Percentiles rank a stretch among this genome's conserved stretches.
Evolutionary conservation across 495 filamentous ascomycete genomes (phyloP).

Genomic region (Cercophora sp.): DNA sequence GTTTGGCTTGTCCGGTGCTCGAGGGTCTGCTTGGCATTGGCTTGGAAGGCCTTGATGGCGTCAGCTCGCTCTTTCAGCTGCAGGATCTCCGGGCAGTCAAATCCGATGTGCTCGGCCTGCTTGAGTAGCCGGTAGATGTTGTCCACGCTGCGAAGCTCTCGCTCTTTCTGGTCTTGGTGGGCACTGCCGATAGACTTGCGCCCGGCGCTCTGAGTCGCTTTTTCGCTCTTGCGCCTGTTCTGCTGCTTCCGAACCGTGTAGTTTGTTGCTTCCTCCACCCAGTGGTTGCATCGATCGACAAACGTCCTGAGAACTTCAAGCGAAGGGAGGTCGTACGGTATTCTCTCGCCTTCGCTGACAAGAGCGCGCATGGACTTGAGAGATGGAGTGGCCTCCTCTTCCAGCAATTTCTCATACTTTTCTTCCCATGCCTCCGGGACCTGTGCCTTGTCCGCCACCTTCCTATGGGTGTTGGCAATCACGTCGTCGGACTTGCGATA

Average conservation of each 20-base stretch:
- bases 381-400: slow-evolving; percentile 76
- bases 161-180: slow-evolving; percentile 73
- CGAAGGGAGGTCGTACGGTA: slow-evolving; percentile 86
- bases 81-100: slow-evolving; percentile 90
- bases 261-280: slow-evolving; percentile 95
- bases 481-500: slow-evolving; percentile 73
- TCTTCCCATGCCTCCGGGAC: slow-evolving; percentile 87
- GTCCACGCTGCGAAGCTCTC: slow-evolving; percentile 83
- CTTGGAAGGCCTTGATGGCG: slow-evolving; percentile 82
- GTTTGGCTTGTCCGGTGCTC: slow-evolving; percentile 50
- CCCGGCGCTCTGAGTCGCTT: slow-evolving; percentile 69
- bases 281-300: slow-evolving; percentile 93
- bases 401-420: slow-evolving; percentile 79
- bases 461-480: slow-evolving; percentile 62
- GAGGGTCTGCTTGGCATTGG: slow-evolving; percentile 67
- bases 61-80: slow-evolving; percentile 83
- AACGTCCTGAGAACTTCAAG: slow-evolving; percentile 78
- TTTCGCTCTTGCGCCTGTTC: slow-evolving; percentile 95
- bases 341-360: slow-evolving; percentile 92
- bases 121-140: slow-evolving; percentile 82
- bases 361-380: slow-evolving; percentile 82
- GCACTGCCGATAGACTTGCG: slow-evolving; percentile 65
- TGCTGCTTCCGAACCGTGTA: slow-evolving; percentile 98
- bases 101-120: slow-evolving; percentile 82
- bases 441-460: slow-evolving; percentile 78